Percentiles rank a stretch among this genome's conserved stretches.
Evolutionary conservation across 2,329 filamentous ascomycete genomes (phyloP).

Genomic region (Chaetomium sp.): DNA sequence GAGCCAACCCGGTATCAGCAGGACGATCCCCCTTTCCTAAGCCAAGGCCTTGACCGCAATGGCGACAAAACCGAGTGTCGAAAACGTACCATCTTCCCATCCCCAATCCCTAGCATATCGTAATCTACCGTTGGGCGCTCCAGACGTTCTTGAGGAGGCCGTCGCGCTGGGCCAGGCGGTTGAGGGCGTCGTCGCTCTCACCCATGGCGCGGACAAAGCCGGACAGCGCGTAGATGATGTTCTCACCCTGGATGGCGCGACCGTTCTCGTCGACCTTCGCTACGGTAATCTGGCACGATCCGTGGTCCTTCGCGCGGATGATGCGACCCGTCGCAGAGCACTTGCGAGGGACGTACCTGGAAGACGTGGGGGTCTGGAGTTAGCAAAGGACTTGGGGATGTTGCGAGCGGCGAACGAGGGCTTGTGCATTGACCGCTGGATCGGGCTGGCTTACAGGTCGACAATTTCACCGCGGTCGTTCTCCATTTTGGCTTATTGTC

Average conservation of each 20-base stretch:
- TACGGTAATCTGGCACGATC: conserved; percentile 92
- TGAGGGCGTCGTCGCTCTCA: conserved; percentile 94
- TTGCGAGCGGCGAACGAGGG: conserved; percentile 3
- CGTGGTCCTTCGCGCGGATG: conserved; percentile 99
- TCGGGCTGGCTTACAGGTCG: conserved; percentile 68
- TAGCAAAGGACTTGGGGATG: conserved; percentile 21
- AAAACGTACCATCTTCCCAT: conserved; percentile 22
- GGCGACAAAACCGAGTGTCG: not conserved
- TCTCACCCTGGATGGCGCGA: conserved; percentile 86
- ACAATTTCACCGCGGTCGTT: conserved; percentile 98
- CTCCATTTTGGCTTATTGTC: conserved; percentile 72
- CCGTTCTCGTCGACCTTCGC: conserved; percentile 99
- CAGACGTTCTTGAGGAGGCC: conserved; percentile 97
- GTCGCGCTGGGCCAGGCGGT: conserved; percentile 92
- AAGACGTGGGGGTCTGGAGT: conserved; percentile 18
- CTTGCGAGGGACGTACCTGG: conserved; percentile 95
- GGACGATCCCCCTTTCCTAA: conserved; percentile 1
- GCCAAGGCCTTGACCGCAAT: not conserved
- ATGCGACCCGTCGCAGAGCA: conserved; percentile 99
- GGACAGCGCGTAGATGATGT: conserved; percentile 94
- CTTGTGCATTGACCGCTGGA: conserved; percentile 1
- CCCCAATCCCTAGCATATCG: conserved; percentile 17
- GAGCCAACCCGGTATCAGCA: too few species aligned
- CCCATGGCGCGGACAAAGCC: conserved; percentile 97
- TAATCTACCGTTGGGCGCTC: conserved; percentile 62